A percentile compares a stretch with the other conserved stretches of the same genome.
Evolutionary conservation across 306 rosid genomes (phyloP).

Genomic region (Lathyrus sativus): DNA sequence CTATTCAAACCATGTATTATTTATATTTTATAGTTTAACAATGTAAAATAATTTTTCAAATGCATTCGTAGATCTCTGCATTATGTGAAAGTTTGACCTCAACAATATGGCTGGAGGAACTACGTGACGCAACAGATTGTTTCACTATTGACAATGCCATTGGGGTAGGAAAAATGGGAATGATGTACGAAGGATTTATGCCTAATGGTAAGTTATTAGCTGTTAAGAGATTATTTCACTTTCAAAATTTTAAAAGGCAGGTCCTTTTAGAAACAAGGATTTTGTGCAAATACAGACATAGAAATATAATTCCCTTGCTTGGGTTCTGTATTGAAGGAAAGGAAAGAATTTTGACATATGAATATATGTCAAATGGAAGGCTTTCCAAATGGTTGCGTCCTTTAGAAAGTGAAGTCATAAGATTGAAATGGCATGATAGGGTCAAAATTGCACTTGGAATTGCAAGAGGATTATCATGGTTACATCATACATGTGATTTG

Average conservation of each 20-base stretch:
- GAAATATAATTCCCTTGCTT: constrained; percentile 36
- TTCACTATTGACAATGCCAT: too few relatives aligned
- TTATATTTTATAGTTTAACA: too few relatives aligned
- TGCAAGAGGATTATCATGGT: constrained; percentile 47
- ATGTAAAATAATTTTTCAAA: too few relatives aligned
- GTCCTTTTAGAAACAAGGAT: constrained; percentile 35
- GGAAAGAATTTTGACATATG: constrained; percentile 35
- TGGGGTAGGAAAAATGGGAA: constrained; percentile 40
- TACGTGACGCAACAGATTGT: too few relatives aligned
- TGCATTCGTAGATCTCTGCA: neutral
- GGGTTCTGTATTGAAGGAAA: constrained; percentile 36
- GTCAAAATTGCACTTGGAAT: constrained; percentile 44
- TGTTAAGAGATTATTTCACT: constrained; percentile 36
- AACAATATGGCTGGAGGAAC: constrained; percentile 29
- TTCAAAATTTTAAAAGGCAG: constrained; percentile 10
- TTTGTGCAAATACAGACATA: constrained; percentile 35
- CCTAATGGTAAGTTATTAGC: constrained; percentile 30
- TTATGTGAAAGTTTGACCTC: constrained; percentile 31
- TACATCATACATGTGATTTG: constrained; percentile 36
- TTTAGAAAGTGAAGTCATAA: constrained; percentile 1
- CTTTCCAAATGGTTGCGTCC: constrained; percentile 47
- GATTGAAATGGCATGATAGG: constrained; percentile 31
- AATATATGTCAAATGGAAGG: constrained; percentile 40
- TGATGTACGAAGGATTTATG: constrained; percentile 40
- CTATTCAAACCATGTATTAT: neutral